Evolutionary conservation across 768 basidiomycete species (phyloP).

Genomic region (Leccinum fibrillosum): DNA sequence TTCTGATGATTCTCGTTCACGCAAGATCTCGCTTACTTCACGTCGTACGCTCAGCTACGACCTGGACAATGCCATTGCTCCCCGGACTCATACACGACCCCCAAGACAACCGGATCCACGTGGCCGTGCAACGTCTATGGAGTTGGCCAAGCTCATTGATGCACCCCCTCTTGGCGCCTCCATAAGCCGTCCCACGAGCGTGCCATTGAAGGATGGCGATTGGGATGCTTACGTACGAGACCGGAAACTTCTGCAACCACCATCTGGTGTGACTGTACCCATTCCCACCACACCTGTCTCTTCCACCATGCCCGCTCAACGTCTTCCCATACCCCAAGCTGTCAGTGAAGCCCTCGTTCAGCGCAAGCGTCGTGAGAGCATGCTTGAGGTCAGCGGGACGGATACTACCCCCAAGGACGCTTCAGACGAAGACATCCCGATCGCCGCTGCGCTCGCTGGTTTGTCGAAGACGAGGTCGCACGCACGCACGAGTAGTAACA

Average conservation of each 20-base stretch:
- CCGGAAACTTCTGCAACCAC: constrained; percentile 80
- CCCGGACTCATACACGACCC: constrained; percentile 61
- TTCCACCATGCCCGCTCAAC: constrained; percentile 34
- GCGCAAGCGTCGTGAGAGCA: constrained; percentile 70
- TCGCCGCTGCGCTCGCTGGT: constrained; percentile 21
- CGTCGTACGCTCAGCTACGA: constrained; percentile 69
- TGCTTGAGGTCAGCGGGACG: constrained; percentile 44
- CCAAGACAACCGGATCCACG: constrained; percentile 69
- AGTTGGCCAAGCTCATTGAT: constrained; percentile 48
- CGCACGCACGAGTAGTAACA: constrained; percentile 15
- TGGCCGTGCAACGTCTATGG: constrained; percentile 70
- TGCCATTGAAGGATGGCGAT: constrained; percentile 66
- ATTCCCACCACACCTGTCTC: constrained; percentile 58
- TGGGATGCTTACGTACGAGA: constrained; percentile 89
- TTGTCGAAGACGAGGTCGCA: constrained; percentile 14
- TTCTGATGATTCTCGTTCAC: constrained; percentile 57
- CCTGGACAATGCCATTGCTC: constrained; percentile 48
- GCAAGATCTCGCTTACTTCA: constrained; percentile 62
- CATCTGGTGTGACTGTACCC: constrained; percentile 75
- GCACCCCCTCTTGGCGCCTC: constrained; percentile 46
- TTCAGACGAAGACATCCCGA: constrained; percentile 35
- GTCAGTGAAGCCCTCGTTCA: constrained; percentile 71
- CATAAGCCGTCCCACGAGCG: constrained; percentile 68
- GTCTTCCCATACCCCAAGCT: constrained; percentile 61
- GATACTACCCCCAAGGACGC: constrained; percentile 31